Evolutionary conservation across 1,284 basidiomycete species (phyloP), one percentile per base, ranked within the genome.

Genomic region (Exobasidium rhododendri): DNA sequence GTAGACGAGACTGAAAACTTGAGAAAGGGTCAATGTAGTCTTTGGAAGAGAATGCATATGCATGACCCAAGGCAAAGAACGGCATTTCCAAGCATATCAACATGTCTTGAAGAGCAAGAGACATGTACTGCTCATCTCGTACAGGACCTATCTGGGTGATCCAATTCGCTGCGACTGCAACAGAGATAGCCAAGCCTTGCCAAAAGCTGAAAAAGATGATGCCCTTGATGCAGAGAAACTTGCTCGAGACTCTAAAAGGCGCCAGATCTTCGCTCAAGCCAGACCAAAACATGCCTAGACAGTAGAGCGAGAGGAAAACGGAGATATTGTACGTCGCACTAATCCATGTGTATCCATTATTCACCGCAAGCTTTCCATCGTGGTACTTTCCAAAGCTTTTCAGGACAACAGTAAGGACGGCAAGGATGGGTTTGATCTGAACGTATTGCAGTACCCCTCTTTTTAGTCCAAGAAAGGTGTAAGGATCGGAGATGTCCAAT

Each of bases 171-270:
- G 92, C 89, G 45, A 97, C 94, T 22, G 97, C 85, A 71, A 92
- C 86, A 29, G 92, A 94, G 58, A 98, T 87, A 49, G 80, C 85
- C 49, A 97, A 86, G 14, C 72, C 74, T 54, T 98, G 94, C 94
- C 94, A 99, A 83, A 98, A 99, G 0, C 90, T 94, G 81, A 96
- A 94, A 84, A 97, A 97, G 47, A 98, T 85, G 69, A 98, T 94
- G 1, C 77, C 74, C 80, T 98, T 97, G 73, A 98, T 91, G 79
- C 93, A 97, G 26, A 98, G 86, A 81, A 98, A 98, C 51, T 79
- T 79, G 46, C 68, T 63, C 0, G 69, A 74, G 10, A 74, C 73
- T n/a, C 70, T 61, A 61, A 77, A 79, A 4, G 77, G 72, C 24
- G 62, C 62, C 31, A 79, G 66, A 56, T 79, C 76, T 28, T 67